A percentile compares a stretch with the other conserved stretches of the same genome.
These are phyloP conservation scores for Colletotrichum horii DNA, from an alignment of 2,329 filamentous ascomycete species.

Conservation along the genomic window DNA sequence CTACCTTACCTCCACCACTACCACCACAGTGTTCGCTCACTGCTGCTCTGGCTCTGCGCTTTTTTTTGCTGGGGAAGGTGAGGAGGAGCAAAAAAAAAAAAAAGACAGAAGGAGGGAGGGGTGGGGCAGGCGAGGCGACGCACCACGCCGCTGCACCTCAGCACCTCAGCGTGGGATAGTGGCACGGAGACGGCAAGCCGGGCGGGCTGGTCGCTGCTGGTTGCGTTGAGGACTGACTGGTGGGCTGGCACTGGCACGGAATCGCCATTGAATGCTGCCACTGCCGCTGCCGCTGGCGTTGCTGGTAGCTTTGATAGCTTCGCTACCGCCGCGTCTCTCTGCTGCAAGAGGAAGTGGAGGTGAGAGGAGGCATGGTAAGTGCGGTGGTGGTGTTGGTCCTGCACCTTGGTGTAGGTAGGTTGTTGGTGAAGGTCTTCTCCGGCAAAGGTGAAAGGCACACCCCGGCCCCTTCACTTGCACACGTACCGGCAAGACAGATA, in stretches of 20 bases:
- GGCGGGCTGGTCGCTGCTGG: slow-evolving; percentile 1
- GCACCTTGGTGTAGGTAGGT: neutral
- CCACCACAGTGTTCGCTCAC: neutral
- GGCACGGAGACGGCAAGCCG: slow-evolving; percentile 20
- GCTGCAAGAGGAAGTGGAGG: neutral
- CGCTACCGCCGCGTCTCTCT: neutral
- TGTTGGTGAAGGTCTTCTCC: neutral
- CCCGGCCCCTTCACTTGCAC: neutral
- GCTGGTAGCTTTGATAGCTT: neutral
- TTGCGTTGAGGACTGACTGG: slow-evolving; percentile 13
- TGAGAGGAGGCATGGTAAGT: neutral
- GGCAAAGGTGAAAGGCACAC: neutral
- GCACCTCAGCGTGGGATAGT: slow-evolving; percentile 9
- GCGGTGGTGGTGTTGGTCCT: neutral
- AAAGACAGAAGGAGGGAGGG: neutral
- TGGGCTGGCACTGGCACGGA: neutral
- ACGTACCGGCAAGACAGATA: neutral
- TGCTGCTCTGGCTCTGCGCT: neutral
- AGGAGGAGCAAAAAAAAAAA: neutral
- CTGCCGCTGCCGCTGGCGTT: neutral
- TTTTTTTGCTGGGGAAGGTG: neutral
- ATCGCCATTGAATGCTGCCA: neutral
- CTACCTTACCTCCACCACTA: neutral
- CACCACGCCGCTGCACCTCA: neutral
- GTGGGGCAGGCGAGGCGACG: neutral